Base-by-base conservation (phyloP, 257 asterid genomes). In the Salvia hispanica region DNA sequence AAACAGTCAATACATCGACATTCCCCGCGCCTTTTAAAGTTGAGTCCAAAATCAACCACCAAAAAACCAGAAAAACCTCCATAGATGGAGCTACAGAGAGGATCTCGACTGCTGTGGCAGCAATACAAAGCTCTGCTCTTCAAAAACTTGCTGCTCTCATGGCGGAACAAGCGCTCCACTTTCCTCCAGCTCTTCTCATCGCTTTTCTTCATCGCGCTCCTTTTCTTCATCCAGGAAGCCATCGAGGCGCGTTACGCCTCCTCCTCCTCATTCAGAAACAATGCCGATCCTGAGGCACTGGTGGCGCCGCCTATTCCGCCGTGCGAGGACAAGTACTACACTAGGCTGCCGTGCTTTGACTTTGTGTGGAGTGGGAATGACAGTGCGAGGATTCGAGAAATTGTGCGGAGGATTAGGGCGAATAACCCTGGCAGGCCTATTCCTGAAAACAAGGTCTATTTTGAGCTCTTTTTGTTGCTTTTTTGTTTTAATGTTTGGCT, bases 281-380 rank as follows among this genome's bases (percentile, higher is more conserved):
- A 79, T 3, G 45, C 21, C 4, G 84, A 82, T 64, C 96, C 98
- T 28, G 13, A 15, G 40, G 74, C 86, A 3, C 70, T 91, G 61
- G 74, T 83, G 45, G 74, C 81, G 66, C 94, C 89, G 36, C 88
- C 95, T 9, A 91, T 91, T 62, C 89, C 89, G 7, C 80, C 85
- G 21, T 91, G 98, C 69, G 95, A 89, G 79, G 94, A 85, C 0
- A 89, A 85, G 71, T 66, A 28, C 76, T 85, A 73, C 69, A 66
- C 79, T 62, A 78, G 50, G 59, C 57, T 71, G 47, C 94, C 96
- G 25, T 91, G 98, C 75, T 82, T 85, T 76, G 98, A 91, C 82
- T 91, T 91, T 52, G 84, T 81, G 33, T 91, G 96, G 96, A 91
- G 98, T 61, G 98, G 98, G 5, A 81, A 74, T 40, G 77, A 34